Percentiles rank a stretch among this genome's conserved stretches.
These are phyloP conservation scores for Neurospora sp. DNA, from an alignment of 495 filamentous ascomycete genomes.

Conservation along the genomic window DNA sequence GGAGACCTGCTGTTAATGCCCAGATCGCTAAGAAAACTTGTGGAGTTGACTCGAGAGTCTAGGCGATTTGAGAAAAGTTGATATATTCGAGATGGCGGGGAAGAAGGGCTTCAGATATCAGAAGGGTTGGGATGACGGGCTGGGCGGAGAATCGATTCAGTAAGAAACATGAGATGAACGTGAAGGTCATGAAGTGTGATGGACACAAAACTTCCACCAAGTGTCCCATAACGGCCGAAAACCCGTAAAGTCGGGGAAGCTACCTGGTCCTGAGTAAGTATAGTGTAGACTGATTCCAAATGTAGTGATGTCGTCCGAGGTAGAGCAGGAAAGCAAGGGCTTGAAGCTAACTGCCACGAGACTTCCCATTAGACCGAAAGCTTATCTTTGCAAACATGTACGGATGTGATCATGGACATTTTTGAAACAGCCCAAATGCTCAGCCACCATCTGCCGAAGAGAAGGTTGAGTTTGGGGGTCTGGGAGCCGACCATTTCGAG, in stretches of 20 bases:
- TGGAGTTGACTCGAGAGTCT: neutral
- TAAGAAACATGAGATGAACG: neutral
- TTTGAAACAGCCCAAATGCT: neutral
- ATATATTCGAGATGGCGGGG: neutral
- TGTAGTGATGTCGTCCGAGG: neutral
- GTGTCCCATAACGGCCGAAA: neutral
- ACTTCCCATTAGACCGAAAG: neutral
- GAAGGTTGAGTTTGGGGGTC: neutral
- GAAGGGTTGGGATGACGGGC: neutral
- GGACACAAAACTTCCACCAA: neutral
- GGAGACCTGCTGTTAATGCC: neutral
- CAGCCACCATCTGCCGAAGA: neutral
- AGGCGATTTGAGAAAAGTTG: neutral
- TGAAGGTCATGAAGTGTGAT: neutral
- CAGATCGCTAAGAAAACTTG: neutral
- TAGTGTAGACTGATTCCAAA: neutral
- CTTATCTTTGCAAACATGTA: neutral
- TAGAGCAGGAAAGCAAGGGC: neutral
- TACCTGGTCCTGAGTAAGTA: neutral
- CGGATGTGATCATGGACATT: neutral
- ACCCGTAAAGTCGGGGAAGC: neutral
- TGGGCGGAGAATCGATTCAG: neutral
- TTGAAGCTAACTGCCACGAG: neutral
- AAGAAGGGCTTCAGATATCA: neutral
- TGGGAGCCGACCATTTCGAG: neutral